Conservation (phyloP, 2,329 filamentous ascomycete species). For the Teratosphaeria gauchensis region DNA sequence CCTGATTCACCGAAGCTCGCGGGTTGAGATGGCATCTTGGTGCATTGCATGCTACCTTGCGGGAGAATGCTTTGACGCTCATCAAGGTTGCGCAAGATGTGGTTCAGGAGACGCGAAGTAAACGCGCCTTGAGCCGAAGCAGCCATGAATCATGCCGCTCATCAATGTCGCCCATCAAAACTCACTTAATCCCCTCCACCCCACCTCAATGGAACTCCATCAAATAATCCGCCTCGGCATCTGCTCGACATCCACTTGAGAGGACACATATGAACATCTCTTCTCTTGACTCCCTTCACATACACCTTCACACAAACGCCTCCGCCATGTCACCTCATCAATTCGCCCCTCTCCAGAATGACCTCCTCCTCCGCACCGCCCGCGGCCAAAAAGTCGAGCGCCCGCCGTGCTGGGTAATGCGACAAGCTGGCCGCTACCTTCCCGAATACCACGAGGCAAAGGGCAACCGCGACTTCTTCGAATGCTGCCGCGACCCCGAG, state of each 20-base stretch:
- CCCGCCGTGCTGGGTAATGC: slow-evolving; percentile 98
- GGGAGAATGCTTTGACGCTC: not conserved
- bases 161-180: not conserved
- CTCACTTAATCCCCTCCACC: not conserved
- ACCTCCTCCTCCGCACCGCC: slow-evolving; percentile 81
- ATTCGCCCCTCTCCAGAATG: slow-evolving; percentile 84
- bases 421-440: slow-evolving; percentile 94
- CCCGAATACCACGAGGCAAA: slow-evolving; percentile 97
- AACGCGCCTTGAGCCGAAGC: not conserved
- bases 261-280: not conserved
- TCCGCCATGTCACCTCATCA: not conserved
- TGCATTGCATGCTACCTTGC: not conserved
- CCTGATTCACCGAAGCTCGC: not conserved
- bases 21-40: not conserved
- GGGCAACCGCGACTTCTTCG: slow-evolving; percentile 86
- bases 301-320: not conserved
- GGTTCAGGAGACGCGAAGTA: not conserved
- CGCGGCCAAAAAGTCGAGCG: slow-evolving; percentile 85
- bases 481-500: slow-evolving; percentile 88
- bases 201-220: not conserved
- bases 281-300: not conserved
- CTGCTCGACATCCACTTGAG: not conserved
- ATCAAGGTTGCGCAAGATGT: not conserved
- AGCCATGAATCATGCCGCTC: not conserved
- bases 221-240: not conserved